These are phyloP conservation scores for Populus hybrid DNA, from an alignment of 441 rosid genomes.

Conservation along the genomic window DNA sequence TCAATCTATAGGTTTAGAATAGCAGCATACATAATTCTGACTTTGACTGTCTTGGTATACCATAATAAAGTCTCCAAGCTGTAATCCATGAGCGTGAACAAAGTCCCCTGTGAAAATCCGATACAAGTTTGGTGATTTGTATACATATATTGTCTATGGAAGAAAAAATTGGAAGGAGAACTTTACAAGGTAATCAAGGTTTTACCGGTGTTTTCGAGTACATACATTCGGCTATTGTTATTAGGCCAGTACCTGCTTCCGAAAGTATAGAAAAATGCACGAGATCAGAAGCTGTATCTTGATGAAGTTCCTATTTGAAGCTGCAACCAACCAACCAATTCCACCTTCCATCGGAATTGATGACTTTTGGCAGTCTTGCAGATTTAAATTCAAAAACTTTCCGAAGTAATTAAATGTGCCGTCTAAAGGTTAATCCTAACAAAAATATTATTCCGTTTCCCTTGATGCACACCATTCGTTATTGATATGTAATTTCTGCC, in stretches of 20 bases:
- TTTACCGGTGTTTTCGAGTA: slow-evolving; percentile 92
- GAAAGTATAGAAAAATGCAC: not conserved
- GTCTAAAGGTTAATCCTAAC: not conserved
- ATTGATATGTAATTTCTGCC: no score
- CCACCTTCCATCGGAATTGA: not conserved
- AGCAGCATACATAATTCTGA: slow-evolving; percentile 56
- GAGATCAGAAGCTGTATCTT: not conserved
- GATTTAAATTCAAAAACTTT: no score
- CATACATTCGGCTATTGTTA: slow-evolving; percentile 96
- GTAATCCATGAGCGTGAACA: slow-evolving; percentile 74
- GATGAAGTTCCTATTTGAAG: not conserved
- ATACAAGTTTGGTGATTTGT: not conserved
- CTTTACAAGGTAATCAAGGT: not conserved
- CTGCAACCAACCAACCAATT: not conserved
- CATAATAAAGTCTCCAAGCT: slow-evolving; percentile 77
- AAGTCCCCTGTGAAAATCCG: slow-evolving; percentile 60
- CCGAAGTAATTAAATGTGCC: not conserved
- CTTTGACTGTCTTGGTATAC: slow-evolving; percentile 61
- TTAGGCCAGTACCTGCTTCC: slow-evolving; percentile 91
- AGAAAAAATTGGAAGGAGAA: not conserved
- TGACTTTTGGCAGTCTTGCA: no score
- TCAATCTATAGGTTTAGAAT: not conserved
- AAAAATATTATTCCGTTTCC: no score
- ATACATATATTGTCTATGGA: not conserved
- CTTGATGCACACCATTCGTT: no score